phyloP scores from a whole-genome alignment of 768 basidiomycete species.

The Pholiota molesta region DNA sequence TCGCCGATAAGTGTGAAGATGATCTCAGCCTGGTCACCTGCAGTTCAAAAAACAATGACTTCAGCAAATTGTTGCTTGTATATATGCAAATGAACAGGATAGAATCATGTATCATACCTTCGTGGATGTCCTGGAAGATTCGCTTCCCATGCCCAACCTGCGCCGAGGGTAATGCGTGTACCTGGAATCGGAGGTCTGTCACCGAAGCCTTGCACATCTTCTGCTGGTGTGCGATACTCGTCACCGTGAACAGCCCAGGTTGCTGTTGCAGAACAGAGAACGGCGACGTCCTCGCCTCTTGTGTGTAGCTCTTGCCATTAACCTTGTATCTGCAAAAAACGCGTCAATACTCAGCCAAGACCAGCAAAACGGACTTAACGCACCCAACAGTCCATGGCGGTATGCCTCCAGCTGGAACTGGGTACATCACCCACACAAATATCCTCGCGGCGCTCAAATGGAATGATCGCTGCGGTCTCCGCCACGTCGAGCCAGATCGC shows the following conservation, averaged over 20 bases:
- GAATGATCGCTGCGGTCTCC: constrained; percentile 91
- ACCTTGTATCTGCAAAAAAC: constrained; percentile 66
- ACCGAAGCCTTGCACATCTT: constrained; percentile 88
- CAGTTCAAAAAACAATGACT: background rate
- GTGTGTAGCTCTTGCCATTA: constrained; percentile 72
- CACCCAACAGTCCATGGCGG: constrained; percentile 92
- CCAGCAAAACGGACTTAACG: constrained; percentile 23
- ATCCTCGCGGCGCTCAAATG: constrained; percentile 76
- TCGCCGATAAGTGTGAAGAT: constrained; percentile 87
- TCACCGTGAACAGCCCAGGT: constrained; percentile 82
- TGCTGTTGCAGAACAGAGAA: constrained; percentile 86
- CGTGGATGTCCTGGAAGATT: constrained; percentile 84
- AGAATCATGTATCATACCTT: constrained; percentile 55
- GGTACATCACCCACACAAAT: constrained; percentile 88
- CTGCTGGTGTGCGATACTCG: constrained; percentile 90
- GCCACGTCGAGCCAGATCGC: constrained; percentile 92
- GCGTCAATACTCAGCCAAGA: background rate
- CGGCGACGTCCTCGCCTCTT: constrained; percentile 77
- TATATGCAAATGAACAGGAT: background rate
- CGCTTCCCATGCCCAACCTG: constrained; percentile 86
- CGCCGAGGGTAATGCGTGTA: constrained; percentile 87
- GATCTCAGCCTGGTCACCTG: constrained; percentile 93
- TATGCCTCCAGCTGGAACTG: constrained; percentile 92
- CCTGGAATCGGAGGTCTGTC: constrained; percentile 68
- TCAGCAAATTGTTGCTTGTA: background rate